Evolutionary conservation across 148 eudicot genomes (phyloP).

Genomic region (Rhododendron vialii): DNA sequence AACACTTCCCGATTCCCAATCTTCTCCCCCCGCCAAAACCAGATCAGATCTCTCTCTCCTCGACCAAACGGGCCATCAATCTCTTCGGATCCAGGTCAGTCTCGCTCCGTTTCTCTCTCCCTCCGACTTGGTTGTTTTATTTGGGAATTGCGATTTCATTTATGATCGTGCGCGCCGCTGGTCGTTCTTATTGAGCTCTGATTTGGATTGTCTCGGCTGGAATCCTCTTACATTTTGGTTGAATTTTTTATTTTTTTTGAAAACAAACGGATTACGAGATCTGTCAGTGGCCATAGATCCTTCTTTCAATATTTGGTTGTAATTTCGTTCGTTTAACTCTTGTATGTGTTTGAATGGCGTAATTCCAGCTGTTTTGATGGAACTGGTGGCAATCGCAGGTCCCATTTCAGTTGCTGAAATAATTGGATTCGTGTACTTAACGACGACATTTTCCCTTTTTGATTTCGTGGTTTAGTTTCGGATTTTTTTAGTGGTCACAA

Average conservation of each 20-base stretch:
- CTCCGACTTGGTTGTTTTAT: not conserved
- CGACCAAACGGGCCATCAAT: not conserved
- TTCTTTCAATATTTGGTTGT: not conserved
- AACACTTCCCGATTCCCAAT: not conserved
- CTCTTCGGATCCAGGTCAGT: constrained; percentile 3
- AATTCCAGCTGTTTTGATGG: not conserved
- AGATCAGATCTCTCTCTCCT: constrained; percentile 17
- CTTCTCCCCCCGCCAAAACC: not conserved
- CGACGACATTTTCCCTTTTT: not conserved
- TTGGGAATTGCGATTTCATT: not conserved
- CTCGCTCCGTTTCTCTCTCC: not conserved
- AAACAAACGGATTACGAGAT: not conserved
- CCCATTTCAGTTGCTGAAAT: not conserved
- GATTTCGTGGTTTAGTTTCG: not conserved
- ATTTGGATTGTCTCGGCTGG: not conserved
- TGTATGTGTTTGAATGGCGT: not conserved
- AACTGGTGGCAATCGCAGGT: not conserved
- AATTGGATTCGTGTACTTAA: not conserved
- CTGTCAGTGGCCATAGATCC: not conserved
- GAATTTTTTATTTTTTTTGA: not conserved
- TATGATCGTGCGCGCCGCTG: not conserved
- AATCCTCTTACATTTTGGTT: not conserved
- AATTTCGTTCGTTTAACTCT: not conserved
- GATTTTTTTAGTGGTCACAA: not conserved
- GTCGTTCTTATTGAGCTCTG: not conserved